Conservation (phyloP, 164 flowering plant genomes). For the Umbellularia californica region DNA sequence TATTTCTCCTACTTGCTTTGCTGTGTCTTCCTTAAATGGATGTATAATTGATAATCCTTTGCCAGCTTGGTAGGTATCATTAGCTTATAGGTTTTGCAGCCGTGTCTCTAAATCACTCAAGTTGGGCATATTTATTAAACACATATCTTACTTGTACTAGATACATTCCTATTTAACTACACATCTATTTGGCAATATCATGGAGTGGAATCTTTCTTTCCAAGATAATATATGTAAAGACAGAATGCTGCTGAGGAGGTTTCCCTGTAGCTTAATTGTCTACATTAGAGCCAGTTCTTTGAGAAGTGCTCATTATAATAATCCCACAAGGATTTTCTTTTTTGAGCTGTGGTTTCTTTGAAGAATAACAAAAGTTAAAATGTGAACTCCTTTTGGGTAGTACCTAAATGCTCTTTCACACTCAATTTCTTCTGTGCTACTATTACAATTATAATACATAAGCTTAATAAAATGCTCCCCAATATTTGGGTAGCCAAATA, state of each 20-base stretch:
- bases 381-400: neutral
- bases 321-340: neutral
- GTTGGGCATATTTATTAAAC: neutral
- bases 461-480: neutral
- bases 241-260: conserved; percentile 7
- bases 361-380: neutral
- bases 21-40: neutral
- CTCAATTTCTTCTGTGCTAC: neutral
- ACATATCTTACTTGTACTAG: neutral
- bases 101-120: neutral
- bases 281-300: neutral
- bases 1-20: neutral
- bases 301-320: conserved; percentile 3
- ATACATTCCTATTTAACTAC: conserved; percentile 3
- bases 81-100: neutral
- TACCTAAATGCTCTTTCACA: neutral
- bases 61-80: conserved; percentile 1
- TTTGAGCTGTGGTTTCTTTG: neutral
- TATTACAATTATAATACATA: neutral
- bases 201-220: conserved; percentile 18
- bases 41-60: neutral
- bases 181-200: conserved; percentile 16
- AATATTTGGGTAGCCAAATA: neutral
- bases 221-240: neutral
- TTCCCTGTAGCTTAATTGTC: neutral